Base-by-base conservation (phyloP, 208 protist genomes). In the Novymonas esmeraldas region DNA sequence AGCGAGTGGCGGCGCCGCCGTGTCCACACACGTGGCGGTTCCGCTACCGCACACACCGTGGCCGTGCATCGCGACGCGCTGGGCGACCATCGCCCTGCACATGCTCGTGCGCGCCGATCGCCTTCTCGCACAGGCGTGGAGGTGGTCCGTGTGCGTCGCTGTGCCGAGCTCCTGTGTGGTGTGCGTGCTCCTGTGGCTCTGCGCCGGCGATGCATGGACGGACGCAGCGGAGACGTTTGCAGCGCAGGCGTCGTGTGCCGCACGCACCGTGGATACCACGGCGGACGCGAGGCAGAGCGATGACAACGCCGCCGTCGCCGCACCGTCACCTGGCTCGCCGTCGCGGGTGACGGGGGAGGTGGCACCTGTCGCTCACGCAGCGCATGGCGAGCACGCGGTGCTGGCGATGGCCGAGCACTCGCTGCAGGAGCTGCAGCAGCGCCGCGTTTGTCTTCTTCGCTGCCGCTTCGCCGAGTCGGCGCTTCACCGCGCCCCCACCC, bases 171-270 rank as follows among this genome's bases (percentile, higher is more conserved):
- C 70, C 10, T 14, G 9, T n/a, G 6, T 51, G n/a, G 48, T 38
- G 24, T 52, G 45, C 22, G 22, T 76, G 22, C 20, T 60, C 18
- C 16, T 76, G 38, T 76, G 70, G 70, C 46, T 76, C 20, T 76
- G 44, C n/a, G 55, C 49, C 7, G 70, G 62, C 0, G 62, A 69
- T 6, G 45, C 54, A n/a, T 76, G 61, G 70, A 52, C 61, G 3
- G 56, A 50, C 1, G 45, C n/a, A 9, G 62, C 56, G 4, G 70
- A 76, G 56, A 14, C 41, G 26, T 64, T 64, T 16, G 20, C 52
- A 24, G 4, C n/a, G 26, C 20, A 41, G 38, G 10, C 36, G 20
- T 41, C 34, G 11, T n/a, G 13, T 18, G 11, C 22, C 20, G 11
- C 54, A n/a, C 0, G 10, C 13, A 22, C 20, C n/a, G 31, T 7